A percentile compares a stretch with the other conserved stretches of the same genome.
Conservation (phyloP, 2,329 filamentous ascomycete species). For the Rutstroemia sp. region DNA sequence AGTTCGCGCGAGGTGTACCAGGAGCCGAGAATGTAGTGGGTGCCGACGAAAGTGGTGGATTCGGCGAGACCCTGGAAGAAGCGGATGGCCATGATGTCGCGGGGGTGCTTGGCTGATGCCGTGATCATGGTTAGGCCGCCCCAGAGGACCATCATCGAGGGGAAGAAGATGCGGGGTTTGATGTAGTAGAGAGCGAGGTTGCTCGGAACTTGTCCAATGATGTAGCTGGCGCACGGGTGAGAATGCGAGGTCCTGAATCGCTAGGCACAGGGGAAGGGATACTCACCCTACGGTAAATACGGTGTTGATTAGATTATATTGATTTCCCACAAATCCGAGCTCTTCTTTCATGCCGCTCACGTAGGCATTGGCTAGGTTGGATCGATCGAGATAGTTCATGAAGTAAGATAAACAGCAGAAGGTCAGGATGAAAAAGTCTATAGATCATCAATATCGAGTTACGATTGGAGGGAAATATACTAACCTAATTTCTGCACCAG, state of each 20-base stretch:
- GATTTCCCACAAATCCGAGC: slow-evolving; percentile 37
- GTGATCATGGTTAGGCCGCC: slow-evolving; percentile 56
- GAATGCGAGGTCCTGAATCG: background rate
- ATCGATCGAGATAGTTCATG: slow-evolving; percentile 26
- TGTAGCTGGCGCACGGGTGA: slow-evolving; percentile 28
- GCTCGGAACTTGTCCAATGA: slow-evolving; percentile 52
- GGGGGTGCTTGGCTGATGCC: slow-evolving; percentile 42
- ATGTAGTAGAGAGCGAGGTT: slow-evolving; percentile 57
- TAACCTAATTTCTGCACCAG: slow-evolving; percentile 11
- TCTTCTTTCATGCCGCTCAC: slow-evolving; percentile 41
- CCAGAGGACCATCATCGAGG: slow-evolving; percentile 57
- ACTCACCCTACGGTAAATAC: slow-evolving; percentile 31
- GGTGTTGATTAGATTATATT: slow-evolving; percentile 45
- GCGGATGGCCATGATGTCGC: slow-evolving; percentile 48
- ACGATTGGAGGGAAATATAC: background rate
- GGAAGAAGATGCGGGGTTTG: slow-evolving; percentile 56
- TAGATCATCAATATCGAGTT: background rate
- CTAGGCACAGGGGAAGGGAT: background rate
- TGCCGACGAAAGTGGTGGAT: slow-evolving; percentile 48
- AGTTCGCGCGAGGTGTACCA: slow-evolving; percentile 57
- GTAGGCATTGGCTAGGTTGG: slow-evolving; percentile 33
- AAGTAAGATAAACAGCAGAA: slow-evolving; percentile 21
- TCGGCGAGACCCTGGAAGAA: slow-evolving; percentile 45
- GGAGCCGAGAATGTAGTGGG: slow-evolving; percentile 51
- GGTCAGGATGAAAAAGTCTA: slow-evolving; percentile 12